phyloP scores from a whole-genome alignment of 768 basidiomycete species.

The Tricholoma sp. region DNA sequence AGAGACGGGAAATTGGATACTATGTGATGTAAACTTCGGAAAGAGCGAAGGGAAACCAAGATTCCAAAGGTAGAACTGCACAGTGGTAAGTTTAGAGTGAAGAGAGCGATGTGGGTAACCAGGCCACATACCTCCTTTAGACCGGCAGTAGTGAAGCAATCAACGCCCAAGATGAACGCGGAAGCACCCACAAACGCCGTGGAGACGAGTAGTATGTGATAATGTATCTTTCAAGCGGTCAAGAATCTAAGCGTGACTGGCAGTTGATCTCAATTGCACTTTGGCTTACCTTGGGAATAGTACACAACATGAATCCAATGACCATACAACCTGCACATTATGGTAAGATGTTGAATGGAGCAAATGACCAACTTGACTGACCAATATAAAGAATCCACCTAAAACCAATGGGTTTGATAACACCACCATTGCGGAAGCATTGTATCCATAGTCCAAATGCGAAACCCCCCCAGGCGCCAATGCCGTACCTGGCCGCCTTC shows the following conservation, averaged over 20 bases:
- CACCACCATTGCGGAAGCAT: conserved; percentile 75
- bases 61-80: conserved; percentile 93
- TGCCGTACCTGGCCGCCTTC: conserved; percentile 81
- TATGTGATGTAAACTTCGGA: conserved; percentile 62
- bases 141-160: conserved; percentile 88
- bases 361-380: conserved; percentile 20
- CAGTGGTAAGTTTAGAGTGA: conserved; percentile 8
- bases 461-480: conserved; percentile 84
- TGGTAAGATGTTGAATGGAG: conserved; percentile 14
- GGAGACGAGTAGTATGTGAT: conserved; percentile 79
- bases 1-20: conserved; percentile 75
- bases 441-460: conserved; percentile 85
- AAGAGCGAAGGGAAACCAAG: conserved; percentile 81
- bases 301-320: conserved; percentile 76
- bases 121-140: conserved; percentile 74
- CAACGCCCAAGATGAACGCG: conserved; percentile 87
- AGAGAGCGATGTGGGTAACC: conserved; percentile 10
- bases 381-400: conserved; percentile 91
- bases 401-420: conserved; percentile 71
- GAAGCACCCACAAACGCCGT: conserved; percentile 90
- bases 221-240: conserved; percentile 52
- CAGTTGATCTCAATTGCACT: background rate
- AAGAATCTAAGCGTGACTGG: conserved; percentile 7
- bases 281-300: conserved; percentile 60
- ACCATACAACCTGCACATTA: conserved; percentile 56